phyloP scores from a whole-genome alignment of 2,329 filamentous ascomycete genomes.

The Plenodomus tracheiphilus region DNA sequence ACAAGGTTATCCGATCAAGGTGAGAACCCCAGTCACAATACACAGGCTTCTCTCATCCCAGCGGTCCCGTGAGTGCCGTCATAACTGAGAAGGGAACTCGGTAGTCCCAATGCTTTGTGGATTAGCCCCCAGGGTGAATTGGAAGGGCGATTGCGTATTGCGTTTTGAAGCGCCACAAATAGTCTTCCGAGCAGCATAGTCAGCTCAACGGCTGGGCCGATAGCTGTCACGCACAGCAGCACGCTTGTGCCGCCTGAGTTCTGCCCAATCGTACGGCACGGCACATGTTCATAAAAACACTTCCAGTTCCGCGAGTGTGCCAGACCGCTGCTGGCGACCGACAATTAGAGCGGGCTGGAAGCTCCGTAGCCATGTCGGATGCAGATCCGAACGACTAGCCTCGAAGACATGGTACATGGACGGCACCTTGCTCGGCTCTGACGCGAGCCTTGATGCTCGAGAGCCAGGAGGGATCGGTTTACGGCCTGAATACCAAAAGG shows the following conservation, averaged over 20 bases:
- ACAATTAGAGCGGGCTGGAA: slow-evolving; percentile 20
- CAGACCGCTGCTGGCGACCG: slow-evolving; percentile 22
- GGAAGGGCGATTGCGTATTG: slow-evolving; percentile 26
- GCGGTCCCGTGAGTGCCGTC: too few relatives aligned
- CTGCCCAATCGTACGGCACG: slow-evolving; percentile 20
- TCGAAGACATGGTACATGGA: slow-evolving; percentile 2
- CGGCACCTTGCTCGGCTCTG: slow-evolving; percentile 17
- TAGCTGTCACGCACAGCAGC: slow-evolving; percentile 19
- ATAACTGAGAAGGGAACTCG: neutral
- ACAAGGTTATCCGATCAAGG: too few relatives aligned
- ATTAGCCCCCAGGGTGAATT: slow-evolving; percentile 6
- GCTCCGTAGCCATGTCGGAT: slow-evolving; percentile 29
- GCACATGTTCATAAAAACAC: slow-evolving; percentile 11
- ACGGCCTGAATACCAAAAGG: slow-evolving; percentile 12
- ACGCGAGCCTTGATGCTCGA: slow-evolving; percentile 10
- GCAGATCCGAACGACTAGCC: slow-evolving; percentile 33
- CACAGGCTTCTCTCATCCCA: slow-evolving; percentile 7
- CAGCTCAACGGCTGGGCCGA: slow-evolving; percentile 21
- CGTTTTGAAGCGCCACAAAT: slow-evolving; percentile 26
- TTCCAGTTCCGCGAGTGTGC: slow-evolving; percentile 13
- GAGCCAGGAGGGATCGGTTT: slow-evolving; percentile 22
- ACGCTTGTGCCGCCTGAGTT: slow-evolving; percentile 21
- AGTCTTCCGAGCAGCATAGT: slow-evolving; percentile 3
- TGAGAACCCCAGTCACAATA: too few relatives aligned
- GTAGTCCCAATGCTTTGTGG: slow-evolving; percentile 1